Evolutionary conservation across 441 rosid genomes (phyloP).

Genomic region (Aquilaria agallochum): DNA sequence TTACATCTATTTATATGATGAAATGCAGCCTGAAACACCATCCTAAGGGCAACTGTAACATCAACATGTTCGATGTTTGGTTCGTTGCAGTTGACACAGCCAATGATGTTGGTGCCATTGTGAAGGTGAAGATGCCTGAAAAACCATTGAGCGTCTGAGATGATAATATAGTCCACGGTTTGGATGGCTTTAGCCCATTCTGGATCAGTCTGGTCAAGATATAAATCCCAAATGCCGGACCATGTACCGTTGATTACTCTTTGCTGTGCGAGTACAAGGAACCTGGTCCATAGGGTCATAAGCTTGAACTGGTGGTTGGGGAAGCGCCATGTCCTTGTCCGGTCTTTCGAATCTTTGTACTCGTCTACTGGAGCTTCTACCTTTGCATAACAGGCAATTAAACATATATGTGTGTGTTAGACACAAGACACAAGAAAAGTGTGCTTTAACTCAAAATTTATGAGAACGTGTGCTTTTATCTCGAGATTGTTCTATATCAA

Average conservation of each 20-base stretch:
- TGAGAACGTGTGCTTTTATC: no score
- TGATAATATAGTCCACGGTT: constrained; percentile 43
- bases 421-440: no score
- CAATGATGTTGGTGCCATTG: constrained; percentile 27
- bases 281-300: constrained; percentile 59
- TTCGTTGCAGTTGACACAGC: constrained; percentile 60
- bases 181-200: constrained; percentile 45
- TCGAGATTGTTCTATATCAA: no score
- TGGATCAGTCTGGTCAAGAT: constrained; percentile 43
- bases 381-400: constrained; percentile 19
- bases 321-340: constrained; percentile 67
- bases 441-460: no score
- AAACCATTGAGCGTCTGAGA: constrained; percentile 84
- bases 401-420: no score
- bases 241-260: constrained; percentile 39
- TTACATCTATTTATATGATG: constrained; percentile 31
- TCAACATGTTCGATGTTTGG: constrained; percentile 39
- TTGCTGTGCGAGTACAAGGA: constrained; percentile 51
- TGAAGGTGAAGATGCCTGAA: constrained; percentile 60
- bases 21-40: constrained; percentile 41
- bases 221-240: constrained; percentile 42
- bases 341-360: constrained; percentile 50
- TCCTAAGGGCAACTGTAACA: constrained; percentile 32
- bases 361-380: constrained; percentile 50
- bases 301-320: constrained; percentile 60